phyloP scores from a whole-genome alignment of 345 rosid genomes.

The Litchi chinensis region DNA sequence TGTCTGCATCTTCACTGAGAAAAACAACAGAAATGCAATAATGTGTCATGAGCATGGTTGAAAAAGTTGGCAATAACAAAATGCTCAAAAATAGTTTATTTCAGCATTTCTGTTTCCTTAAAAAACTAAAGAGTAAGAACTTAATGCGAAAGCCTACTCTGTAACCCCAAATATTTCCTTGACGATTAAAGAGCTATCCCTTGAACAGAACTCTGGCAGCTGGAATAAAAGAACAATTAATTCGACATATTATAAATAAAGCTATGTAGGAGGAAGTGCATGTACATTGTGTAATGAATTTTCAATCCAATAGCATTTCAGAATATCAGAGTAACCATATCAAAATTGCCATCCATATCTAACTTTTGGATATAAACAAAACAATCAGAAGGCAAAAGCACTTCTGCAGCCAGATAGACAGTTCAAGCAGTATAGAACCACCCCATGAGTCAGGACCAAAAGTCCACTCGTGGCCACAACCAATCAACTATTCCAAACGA shows the following conservation, averaged over 20 bases:
- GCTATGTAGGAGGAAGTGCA: constrained; percentile 1
- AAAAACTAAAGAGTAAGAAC: constrained; percentile 7
- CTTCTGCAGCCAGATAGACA: background rate
- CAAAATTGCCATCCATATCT: constrained; percentile 4
- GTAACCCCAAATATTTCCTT: constrained; percentile 95
- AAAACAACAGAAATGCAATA: background rate
- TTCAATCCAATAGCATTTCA: background rate
- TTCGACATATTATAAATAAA: background rate
- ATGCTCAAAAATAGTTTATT: background rate
- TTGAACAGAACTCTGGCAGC: constrained; percentile 87
- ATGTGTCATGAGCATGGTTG: constrained; percentile 1
- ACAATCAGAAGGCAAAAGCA: background rate
- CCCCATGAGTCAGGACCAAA: background rate
- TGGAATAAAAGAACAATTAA: constrained; percentile 37
- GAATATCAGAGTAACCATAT: constrained; percentile 6
- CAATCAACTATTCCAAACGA: background rate
- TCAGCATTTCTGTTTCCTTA: constrained; percentile 2
- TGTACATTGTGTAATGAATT: background rate
- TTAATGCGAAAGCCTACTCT: constrained; percentile 55
- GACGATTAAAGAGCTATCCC: constrained; percentile 74
- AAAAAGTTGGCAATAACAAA: background rate
- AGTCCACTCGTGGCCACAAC: background rate
- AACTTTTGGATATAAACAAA: background rate
- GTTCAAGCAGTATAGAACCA: constrained; percentile 1
- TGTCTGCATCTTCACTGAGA: constrained; percentile 81